phyloP scores from a whole-genome alignment of 371 early-diverging fungal species.

The Cokeromyces recurvatus region DNA sequence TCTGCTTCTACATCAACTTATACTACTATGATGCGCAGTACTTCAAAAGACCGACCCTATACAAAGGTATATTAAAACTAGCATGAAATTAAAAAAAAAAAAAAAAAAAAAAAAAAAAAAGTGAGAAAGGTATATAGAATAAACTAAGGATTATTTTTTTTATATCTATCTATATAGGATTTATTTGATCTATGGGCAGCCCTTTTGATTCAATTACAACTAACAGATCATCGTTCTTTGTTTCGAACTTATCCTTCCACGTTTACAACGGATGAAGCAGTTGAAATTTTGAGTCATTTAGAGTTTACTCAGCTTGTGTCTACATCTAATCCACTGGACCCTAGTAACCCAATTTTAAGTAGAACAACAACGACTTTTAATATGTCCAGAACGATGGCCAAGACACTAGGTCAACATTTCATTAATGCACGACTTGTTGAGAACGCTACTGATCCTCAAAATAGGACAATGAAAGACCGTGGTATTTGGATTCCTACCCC shows the following conservation, averaged over 20 bases:
- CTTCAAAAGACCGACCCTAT: conserved; percentile 24
- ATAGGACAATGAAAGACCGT: conserved; percentile 46
- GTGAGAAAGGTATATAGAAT: too few relatives aligned
- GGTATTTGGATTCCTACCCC: conserved; percentile 48
- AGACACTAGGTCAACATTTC: conserved; percentile 50
- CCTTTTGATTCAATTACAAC: conserved; percentile 32
- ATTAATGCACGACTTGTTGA: conserved; percentile 54
- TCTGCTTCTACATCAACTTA: conserved; percentile 15
- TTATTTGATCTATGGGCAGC: conserved; percentile 36
- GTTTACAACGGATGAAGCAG: conserved; percentile 57
- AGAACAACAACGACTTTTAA: conserved; percentile 52
- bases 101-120: too few relatives aligned
- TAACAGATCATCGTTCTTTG: conserved; percentile 40
- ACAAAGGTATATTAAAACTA: conserved; percentile 14
- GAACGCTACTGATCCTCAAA: conserved; percentile 44
- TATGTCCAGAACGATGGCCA: conserved; percentile 50
- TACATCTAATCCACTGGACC: conserved; percentile 48
- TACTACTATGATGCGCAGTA: conserved; percentile 23
- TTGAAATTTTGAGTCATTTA: conserved; percentile 39
- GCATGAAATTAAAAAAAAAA: too few relatives aligned
- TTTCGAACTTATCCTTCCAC: conserved; percentile 52
- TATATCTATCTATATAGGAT: conserved; percentile 18
- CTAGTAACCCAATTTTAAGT: conserved; percentile 19
- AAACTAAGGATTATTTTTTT: background rate
- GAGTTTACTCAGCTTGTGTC: conserved; percentile 52